A percentile compares a stretch with the other conserved stretches of the same genome.
Conservation (phyloP, 768 basidiomycete genomes). For the Pleurotus salmoneostramineus region DNA sequence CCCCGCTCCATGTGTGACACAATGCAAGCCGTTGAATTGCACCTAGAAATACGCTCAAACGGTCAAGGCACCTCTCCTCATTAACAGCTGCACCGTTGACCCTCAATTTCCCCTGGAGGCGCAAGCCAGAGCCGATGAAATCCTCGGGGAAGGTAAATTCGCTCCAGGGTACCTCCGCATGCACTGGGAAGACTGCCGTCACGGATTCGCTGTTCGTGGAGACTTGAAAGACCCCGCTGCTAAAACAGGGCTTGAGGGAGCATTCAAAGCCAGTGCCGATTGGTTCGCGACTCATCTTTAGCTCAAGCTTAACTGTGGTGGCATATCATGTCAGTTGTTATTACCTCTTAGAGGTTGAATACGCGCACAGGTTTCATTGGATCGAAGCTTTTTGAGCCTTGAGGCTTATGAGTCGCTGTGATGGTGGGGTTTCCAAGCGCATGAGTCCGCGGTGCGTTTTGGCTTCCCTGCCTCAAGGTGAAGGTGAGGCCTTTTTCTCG, state of each 20-base stretch:
- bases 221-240: conserved; percentile 34
- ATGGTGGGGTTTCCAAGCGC: not conserved
- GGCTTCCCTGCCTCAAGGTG: not conserved
- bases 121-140: conserved; percentile 40
- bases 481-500: not conserved
- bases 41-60: conserved; percentile 40
- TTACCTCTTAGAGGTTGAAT: not conserved
- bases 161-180: conserved; percentile 44
- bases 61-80: conserved; percentile 55
- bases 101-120: conserved; percentile 42
- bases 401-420: not conserved
- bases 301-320: not conserved
- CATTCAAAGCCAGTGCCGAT: conserved; percentile 45
- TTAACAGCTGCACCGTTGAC: conserved; percentile 62
- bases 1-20: not conserved
- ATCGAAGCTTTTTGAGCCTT: not conserved
- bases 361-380: not conserved
- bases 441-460: not conserved
- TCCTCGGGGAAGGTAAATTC: conserved; percentile 43
- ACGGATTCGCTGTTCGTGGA: conserved; percentile 43
- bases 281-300: conserved; percentile 33
- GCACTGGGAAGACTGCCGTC: conserved; percentile 26
- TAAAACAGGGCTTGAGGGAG: conserved; percentile 50
- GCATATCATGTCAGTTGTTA: not conserved
- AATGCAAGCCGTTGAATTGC: not conserved